Evolutionary conservation across 495 filamentous ascomycete species (phyloP), one percentile per base, ranked within the genome.

Genomic region (Parathielavia hyrcaniae): DNA sequence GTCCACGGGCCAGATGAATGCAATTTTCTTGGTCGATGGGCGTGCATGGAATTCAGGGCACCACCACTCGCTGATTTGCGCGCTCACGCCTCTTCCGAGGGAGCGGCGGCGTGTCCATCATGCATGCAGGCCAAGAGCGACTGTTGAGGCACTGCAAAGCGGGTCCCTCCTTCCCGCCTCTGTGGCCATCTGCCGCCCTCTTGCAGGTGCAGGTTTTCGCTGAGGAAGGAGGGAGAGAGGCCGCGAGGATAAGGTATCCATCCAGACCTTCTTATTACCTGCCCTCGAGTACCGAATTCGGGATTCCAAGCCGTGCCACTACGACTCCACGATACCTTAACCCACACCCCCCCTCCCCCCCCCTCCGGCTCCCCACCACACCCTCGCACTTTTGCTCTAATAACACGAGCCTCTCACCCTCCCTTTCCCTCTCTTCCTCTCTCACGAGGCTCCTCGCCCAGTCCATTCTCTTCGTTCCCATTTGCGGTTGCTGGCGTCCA

Each of bases 401-500:
- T 59, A 53, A 69, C 72, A 74, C 69, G 68, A 74, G 67, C 66
- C 72, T 67, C 73, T 75, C 64, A 75, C 75, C 74, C 73, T 75
- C 74, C 71, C 34, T 48, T n/a, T n/a, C 43, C 36, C 14, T 39
- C 23, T 41, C 20, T 36, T 71, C 67, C 75, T 70, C 69, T 71
- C 68, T 75, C 72, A 75, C 75, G 72, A 75, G 65, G 61, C 67
- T 67, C 72, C 69, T 65, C 62, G 65, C 65, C 72, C 69, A 52
- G 65, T 67, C 67, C 73, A 53, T 75, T 77, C 75, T 74, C 73
- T 75, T 73, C 74, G 7, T 77, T 76, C 64, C 69, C 66, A 74
- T 73, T 75, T 67, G 71, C 71, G 71, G 76, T 66, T 71, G 67
- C 68, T 75, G 80, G 78, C 74, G 77, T 76, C 73, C 69, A 74